These are phyloP conservation scores for Phytopythium ostracodes DNA, from an alignment of 352 stramenopile species.

Conservation along the genomic window DNA sequence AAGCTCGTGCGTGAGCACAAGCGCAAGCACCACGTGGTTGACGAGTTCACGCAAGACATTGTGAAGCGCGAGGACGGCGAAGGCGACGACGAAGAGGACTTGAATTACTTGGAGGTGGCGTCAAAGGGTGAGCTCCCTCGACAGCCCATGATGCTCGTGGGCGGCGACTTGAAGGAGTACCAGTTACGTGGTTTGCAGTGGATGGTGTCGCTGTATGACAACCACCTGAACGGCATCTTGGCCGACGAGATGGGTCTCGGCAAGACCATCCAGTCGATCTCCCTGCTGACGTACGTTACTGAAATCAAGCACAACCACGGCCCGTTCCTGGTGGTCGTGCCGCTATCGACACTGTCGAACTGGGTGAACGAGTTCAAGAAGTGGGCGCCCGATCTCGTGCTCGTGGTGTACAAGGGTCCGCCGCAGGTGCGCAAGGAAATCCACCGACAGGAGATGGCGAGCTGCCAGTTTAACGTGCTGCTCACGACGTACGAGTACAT, in stretches of 20 bases:
- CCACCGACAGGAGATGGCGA: conserved; percentile 77
- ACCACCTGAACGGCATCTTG: conserved; percentile 98
- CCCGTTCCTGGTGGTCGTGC: conserved; percentile 98
- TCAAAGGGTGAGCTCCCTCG: conserved; percentile 80
- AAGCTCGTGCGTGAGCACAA: conserved; percentile 90
- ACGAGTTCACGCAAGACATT: conserved; percentile 39
- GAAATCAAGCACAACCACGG: conserved; percentile 87
- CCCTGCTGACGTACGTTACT: conserved; percentile 78
- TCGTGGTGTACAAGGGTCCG: conserved; percentile 94
- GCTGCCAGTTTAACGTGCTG: conserved; percentile 89
- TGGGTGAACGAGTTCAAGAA: conserved; percentile 95
- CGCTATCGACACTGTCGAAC: conserved; percentile 92
- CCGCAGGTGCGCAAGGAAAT: conserved; percentile 81
- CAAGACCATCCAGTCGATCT: conserved; percentile 88
- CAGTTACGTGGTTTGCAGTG: conserved; percentile 99
- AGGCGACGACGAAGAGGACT: conserved; percentile 61
- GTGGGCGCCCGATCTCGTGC: conserved; percentile 95
- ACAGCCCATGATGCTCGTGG: conserved; percentile 95
- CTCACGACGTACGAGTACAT: conserved; percentile 95
- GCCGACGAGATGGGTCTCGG: conserved; percentile 96
- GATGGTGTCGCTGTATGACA: conserved; percentile 99
- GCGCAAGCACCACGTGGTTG: conserved; percentile 67
- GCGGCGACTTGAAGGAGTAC: conserved; percentile 96
- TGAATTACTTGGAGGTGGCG: conserved; percentile 84
- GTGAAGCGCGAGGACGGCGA: conserved; percentile 24